Evolutionary conservation across 441 rosid genomes (phyloP).

Genomic region (Flueggea neowawraea): DNA sequence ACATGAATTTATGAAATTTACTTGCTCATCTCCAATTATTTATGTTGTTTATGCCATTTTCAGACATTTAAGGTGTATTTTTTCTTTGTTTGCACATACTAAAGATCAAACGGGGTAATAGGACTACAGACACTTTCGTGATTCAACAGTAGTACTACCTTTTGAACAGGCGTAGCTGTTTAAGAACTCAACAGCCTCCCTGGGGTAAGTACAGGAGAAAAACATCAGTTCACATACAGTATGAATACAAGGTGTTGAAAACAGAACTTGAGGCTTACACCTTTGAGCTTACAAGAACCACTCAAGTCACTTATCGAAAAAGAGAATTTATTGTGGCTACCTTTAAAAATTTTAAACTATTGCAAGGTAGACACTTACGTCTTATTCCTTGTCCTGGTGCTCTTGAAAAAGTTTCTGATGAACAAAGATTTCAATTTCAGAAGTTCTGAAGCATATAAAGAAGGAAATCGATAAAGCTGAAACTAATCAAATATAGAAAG

Average conservation of each 20-base stretch:
- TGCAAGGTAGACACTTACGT: slow-evolving; percentile 25
- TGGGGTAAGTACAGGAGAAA: slow-evolving; percentile 3
- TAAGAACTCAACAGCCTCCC: slow-evolving; percentile 20
- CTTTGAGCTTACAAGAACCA: too few species aligned
- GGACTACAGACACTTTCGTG: not conserved
- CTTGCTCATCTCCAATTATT: not conserved
- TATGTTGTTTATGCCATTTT: not conserved
- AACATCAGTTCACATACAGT: not conserved
- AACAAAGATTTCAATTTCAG: slow-evolving; percentile 6
- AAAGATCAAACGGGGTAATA: not conserved
- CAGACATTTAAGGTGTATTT: not conserved
- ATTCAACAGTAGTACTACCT: slow-evolving; percentile 16
- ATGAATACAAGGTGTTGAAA: too few species aligned
- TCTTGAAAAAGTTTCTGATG: slow-evolving; percentile 34
- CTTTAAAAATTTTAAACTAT: not conserved
- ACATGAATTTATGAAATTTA: not conserved
- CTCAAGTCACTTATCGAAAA: not conserved
- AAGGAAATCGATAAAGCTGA: not conserved
- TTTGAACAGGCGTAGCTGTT: slow-evolving; percentile 21
- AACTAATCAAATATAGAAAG: not conserved
- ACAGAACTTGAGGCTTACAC: too few species aligned
- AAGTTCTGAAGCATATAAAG: not conserved
- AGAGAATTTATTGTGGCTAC: not conserved
- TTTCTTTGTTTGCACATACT: too few species aligned
- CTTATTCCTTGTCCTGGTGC: slow-evolving; percentile 28